Evolutionary conservation across 78 protist species (phyloP).

Genomic region (Ministeria vibrans): DNA sequence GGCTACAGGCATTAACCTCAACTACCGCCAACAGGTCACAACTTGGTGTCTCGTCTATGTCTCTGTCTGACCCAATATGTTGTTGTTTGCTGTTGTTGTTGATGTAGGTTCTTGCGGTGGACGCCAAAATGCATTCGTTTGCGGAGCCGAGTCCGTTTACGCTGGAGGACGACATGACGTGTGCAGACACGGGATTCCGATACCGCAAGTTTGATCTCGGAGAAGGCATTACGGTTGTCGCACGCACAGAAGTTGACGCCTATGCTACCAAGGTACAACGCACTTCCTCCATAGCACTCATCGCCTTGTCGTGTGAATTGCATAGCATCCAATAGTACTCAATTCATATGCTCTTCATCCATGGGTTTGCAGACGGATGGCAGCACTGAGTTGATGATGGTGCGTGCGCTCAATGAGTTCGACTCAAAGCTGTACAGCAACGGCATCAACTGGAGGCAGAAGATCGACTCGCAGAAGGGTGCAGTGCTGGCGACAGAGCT

Average conservation of each 20-base stretch:
- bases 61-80: too few species aligned
- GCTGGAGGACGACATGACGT: conserved; percentile 44
- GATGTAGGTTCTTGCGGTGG: not conserved
- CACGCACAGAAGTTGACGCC: conserved; percentile 39
- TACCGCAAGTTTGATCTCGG: conserved; percentile 73
- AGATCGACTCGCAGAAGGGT: conserved; percentile 59
- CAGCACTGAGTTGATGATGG: not conserved
- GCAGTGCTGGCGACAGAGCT: conserved; percentile 72
- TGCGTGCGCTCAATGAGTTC: conserved; percentile 47
- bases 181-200: conserved; percentile 37
- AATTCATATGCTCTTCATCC: too few species aligned
- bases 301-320: too few species aligned
- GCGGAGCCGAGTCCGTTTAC: conserved; percentile 44
- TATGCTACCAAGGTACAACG: not conserved
- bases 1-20: conserved; percentile 61
- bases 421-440: not conserved
- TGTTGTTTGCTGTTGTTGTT: too few species aligned
- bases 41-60: too few species aligned
- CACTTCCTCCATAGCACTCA: too few species aligned
- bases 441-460: conserved; percentile 34
- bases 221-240: conserved; percentile 40
- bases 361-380: not conserved
- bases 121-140: not conserved
- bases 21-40: conserved; percentile 29
- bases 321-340: too few species aligned